phyloP scores from a whole-genome alignment of 75 land plant species.

The Sequoia sempervirens region DNA sequence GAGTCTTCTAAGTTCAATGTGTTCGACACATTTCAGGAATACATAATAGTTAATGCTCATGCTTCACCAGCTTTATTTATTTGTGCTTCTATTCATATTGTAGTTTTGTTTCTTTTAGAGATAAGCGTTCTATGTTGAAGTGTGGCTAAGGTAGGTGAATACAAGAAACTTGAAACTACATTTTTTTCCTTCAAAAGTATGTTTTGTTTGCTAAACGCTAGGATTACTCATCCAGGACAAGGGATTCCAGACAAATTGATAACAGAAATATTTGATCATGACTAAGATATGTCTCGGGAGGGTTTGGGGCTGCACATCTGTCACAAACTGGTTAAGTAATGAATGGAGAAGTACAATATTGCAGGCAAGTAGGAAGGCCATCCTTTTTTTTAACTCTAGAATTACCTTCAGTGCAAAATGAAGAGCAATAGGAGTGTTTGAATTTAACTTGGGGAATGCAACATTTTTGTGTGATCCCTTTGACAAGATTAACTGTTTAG shows the following conservation, averaged over 20 bases:
- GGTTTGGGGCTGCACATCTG: constrained; percentile 74
- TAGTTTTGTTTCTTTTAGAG: not conserved
- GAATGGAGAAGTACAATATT: constrained; percentile 84
- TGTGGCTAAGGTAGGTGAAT: not conserved
- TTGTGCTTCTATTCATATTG: not conserved
- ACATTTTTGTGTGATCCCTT: not conserved
- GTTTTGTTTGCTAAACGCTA: constrained; percentile 16
- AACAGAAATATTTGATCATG: constrained; percentile 70
- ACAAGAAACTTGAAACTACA: not conserved
- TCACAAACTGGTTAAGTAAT: constrained; percentile 81
- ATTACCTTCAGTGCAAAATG: constrained; percentile 53
- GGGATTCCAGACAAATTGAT: constrained; percentile 80
- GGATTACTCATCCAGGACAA: constrained; percentile 69
- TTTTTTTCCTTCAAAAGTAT: not conserved
- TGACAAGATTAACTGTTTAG: not conserved
- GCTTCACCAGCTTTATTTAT: not conserved
- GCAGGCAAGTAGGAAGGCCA: constrained; percentile 57
- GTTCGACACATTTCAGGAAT: not conserved
- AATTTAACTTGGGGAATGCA: not conserved
- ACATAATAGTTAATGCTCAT: not conserved
- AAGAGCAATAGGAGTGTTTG: constrained; percentile 10
- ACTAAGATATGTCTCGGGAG: constrained; percentile 60
- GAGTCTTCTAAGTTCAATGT: not conserved
- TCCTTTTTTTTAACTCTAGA: constrained; percentile 69
- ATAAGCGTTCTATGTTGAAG: not conserved